A percentile compares a stretch with the other conserved stretches of the same genome.
Evolutionary conservation across 2,329 filamentous ascomycete genomes (phyloP).

Genomic region (Phaeosphaeriaceae sp.): DNA sequence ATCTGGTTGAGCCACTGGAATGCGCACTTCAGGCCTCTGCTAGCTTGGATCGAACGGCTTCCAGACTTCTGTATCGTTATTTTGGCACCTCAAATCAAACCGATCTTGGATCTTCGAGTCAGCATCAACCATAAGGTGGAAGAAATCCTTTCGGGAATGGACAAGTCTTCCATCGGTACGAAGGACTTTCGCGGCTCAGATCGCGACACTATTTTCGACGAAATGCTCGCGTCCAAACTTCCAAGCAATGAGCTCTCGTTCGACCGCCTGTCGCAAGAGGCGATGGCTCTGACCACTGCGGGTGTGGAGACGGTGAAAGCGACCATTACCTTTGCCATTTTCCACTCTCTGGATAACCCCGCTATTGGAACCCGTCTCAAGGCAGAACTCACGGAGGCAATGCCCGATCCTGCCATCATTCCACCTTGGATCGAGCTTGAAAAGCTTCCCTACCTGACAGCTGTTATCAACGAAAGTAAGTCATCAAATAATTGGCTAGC

Average conservation of each 20-base stretch:
- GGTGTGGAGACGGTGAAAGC: constrained; percentile 28
- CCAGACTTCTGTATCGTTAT: neutral
- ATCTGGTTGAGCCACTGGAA: too few species aligned
- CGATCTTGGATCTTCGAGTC: neutral
- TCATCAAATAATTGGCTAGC: neutral
- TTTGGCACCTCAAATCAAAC: neutral
- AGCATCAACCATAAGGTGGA: too few species aligned
- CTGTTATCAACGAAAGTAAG: constrained; percentile 32
- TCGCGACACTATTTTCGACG: too few species aligned
- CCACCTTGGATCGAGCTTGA: constrained; percentile 16
- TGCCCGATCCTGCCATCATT: constrained; percentile 9
- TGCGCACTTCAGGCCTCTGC: too few species aligned
- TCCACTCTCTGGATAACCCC: constrained; percentile 25
- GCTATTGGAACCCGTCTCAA: constrained; percentile 1
- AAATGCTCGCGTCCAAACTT: too few species aligned
- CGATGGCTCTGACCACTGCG: constrained; percentile 14
- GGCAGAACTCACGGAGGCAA: constrained; percentile 21
- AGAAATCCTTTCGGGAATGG: too few species aligned
- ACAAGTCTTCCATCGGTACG: too few species aligned
- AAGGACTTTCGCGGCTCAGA: too few species aligned
- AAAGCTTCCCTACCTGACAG: constrained; percentile 32
- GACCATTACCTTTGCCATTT: constrained; percentile 12
- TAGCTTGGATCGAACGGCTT: too few species aligned
- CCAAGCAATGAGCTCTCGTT: too few species aligned
- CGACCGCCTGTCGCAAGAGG: too few species aligned